A percentile compares a stretch with the other conserved stretches of the same genome.
phyloP scores from a whole-genome alignment of 495 filamentous ascomycete genomes.

The Daldinia concentrica region DNA sequence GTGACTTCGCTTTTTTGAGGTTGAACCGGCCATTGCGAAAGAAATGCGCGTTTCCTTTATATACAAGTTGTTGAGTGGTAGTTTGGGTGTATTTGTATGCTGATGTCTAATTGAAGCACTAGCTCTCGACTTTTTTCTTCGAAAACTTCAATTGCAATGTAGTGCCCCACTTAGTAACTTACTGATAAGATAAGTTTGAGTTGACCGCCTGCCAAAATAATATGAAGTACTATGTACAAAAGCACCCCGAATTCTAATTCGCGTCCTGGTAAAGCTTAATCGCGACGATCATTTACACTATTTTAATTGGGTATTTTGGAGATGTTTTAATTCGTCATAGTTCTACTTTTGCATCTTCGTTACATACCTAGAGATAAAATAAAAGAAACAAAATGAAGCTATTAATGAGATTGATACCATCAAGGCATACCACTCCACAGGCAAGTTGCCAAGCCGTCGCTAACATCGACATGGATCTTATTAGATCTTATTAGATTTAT shows the following conservation, averaged over 20 bases:
- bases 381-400: not conserved
- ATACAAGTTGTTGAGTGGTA: too few species aligned
- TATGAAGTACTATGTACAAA: not conserved
- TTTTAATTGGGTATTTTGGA: not conserved
- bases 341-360: not conserved
- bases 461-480: not conserved
- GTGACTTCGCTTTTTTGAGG: constrained; percentile 33
- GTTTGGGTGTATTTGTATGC: not conserved
- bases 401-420: not conserved
- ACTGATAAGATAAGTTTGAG: constrained; percentile 30
- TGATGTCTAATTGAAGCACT: not conserved
- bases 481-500: not conserved
- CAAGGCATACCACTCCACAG: not conserved
- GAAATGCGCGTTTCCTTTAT: not conserved
- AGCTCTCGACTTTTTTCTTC: constrained; percentile 20
- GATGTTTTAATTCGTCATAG: not conserved
- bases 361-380: not conserved
- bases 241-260: not conserved
- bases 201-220: constrained; percentile 12
- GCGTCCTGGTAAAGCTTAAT: not conserved
- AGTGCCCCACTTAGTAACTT: constrained; percentile 18
- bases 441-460: not conserved
- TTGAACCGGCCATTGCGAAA: constrained; percentile 31
- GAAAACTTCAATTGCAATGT: constrained; percentile 33
- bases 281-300: not conserved